These are phyloP conservation scores for Thecaphora thlaspeos DNA, from an alignment of 1,284 basidiomycete species.

Conservation along the genomic window DNA sequence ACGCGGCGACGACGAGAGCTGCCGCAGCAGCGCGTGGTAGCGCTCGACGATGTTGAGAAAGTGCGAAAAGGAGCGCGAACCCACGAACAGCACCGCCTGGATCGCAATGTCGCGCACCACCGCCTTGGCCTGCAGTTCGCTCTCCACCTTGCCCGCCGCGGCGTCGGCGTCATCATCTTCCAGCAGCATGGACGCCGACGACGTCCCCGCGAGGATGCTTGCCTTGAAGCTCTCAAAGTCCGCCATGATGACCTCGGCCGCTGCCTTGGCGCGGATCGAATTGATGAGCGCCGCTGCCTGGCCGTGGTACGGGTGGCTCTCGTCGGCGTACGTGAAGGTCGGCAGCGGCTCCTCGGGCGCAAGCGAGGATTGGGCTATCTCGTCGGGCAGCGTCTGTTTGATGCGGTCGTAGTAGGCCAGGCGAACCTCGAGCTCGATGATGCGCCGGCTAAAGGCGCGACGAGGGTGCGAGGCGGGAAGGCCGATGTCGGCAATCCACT, in stretches of 20 bases:
- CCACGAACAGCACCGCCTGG: slow-evolving; percentile 85
- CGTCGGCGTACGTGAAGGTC: slow-evolving; percentile 73
- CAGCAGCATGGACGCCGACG: slow-evolving; percentile 9
- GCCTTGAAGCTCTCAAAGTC: slow-evolving; percentile 66
- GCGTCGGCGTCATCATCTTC: slow-evolving; percentile 65
- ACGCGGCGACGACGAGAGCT: slow-evolving; percentile 65
- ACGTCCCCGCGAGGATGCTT: slow-evolving; percentile 17
- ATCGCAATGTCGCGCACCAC: slow-evolving; percentile 76
- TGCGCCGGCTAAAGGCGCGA: slow-evolving; percentile 80
- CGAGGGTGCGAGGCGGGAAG: slow-evolving; percentile 74
- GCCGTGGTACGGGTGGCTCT: slow-evolving; percentile 74
- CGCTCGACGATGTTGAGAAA: slow-evolving; percentile 94
- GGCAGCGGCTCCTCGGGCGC: slow-evolving; percentile 76
- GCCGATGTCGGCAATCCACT: slow-evolving; percentile 88
- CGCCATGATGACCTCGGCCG: slow-evolving; percentile 72
- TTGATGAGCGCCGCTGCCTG: slow-evolving; percentile 77
- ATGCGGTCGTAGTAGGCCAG: slow-evolving; percentile 92
- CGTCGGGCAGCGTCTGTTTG: slow-evolving; percentile 80
- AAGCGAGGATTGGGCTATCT: slow-evolving; percentile 68
- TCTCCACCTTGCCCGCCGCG: slow-evolving; percentile 43
- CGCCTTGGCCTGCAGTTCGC: slow-evolving; percentile 64
- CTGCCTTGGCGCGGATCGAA: slow-evolving; percentile 72
- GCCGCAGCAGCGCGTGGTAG: slow-evolving; percentile 83
- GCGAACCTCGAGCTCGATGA: slow-evolving; percentile 85
- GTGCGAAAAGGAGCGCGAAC: slow-evolving; percentile 94